phyloP scores from a whole-genome alignment of 192 early-diverging fungal genomes.

The Linnemannia schmuckeri region DNA sequence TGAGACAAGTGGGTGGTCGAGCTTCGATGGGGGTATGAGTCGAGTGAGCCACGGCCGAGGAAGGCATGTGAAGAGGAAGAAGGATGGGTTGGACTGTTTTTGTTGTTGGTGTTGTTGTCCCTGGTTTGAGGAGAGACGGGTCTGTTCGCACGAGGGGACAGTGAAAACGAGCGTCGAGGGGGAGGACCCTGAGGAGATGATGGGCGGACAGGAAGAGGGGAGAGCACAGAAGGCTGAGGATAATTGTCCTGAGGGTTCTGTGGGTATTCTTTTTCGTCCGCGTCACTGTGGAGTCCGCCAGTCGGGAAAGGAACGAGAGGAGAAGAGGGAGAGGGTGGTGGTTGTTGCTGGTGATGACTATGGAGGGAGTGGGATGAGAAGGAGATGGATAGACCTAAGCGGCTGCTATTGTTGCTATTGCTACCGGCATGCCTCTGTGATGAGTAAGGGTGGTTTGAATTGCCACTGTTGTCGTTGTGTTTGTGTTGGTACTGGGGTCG shows the following conservation, averaged over 20 bases:
- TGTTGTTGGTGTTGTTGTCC: not conserved
- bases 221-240: not conserved
- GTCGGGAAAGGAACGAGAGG: slow-evolving; percentile 8
- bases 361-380: slow-evolving; percentile 19
- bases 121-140: slow-evolving; percentile 21
- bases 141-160: slow-evolving; percentile 23
- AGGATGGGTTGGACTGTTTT: not conserved
- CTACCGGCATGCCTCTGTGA: not conserved
- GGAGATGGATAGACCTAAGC: slow-evolving; percentile 4
- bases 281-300: slow-evolving; percentile 2
- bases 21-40: slow-evolving; percentile 8
- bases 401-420: not conserved
- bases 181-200: slow-evolving; percentile 15
- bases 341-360: slow-evolving; percentile 12
- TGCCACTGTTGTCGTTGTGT: not conserved
- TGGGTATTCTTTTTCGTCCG: slow-evolving; percentile 40
- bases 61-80: slow-evolving; percentile 2
- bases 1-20: slow-evolving; percentile 14
- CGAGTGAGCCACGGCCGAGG: not conserved
- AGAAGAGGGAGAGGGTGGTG: not conserved
- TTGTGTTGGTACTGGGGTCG: slow-evolving; percentile 18
- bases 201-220: slow-evolving; percentile 10
- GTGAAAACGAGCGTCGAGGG: slow-evolving; percentile 29
- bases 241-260: slow-evolving; percentile 44
- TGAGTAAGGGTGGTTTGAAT: slow-evolving; percentile 1